Percentiles rank a stretch among this genome's conserved stretches.
phyloP scores from a whole-genome alignment of 345 rosid species.

The Microthlaspi erraticum region DNA sequence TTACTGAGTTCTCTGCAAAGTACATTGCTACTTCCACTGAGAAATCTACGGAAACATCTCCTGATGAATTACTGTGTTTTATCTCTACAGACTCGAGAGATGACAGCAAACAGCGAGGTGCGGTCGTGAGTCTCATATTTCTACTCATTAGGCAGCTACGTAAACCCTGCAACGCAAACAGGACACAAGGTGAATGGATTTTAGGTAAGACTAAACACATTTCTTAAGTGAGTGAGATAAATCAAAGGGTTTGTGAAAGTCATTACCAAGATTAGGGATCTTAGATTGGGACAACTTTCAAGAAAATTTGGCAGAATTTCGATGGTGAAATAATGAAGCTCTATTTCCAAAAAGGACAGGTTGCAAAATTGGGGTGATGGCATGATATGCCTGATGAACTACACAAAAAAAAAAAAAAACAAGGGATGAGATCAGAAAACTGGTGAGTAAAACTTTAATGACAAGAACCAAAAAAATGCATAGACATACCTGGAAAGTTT shows the following conservation, averaged over 20 bases:
- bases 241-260: not conserved
- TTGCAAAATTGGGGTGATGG: not conserved
- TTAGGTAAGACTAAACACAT: not conserved
- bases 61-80: too few species aligned
- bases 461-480: too few species aligned
- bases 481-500: too few species aligned
- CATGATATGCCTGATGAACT: not conserved
- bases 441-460: too few species aligned
- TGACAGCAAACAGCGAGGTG: conserved; percentile 7
- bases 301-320: not conserved
- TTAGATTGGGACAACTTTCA: conserved; percentile 5
- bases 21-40: conserved; percentile 10
- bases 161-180: too few species aligned
- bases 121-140: too few species aligned
- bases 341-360: not conserved
- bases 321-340: not conserved
- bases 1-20: conserved; percentile 2
- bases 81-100: not conserved
- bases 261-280: not conserved
- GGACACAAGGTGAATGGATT: too few species aligned
- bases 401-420: not conserved
- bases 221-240: not conserved
- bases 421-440: too few species aligned
- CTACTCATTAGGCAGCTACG: too few species aligned
- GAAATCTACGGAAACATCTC: too few species aligned